Evolutionary conservation across 169 alveolate genomes (phyloP).

Genomic region (Babesia gibsoni): DNA sequence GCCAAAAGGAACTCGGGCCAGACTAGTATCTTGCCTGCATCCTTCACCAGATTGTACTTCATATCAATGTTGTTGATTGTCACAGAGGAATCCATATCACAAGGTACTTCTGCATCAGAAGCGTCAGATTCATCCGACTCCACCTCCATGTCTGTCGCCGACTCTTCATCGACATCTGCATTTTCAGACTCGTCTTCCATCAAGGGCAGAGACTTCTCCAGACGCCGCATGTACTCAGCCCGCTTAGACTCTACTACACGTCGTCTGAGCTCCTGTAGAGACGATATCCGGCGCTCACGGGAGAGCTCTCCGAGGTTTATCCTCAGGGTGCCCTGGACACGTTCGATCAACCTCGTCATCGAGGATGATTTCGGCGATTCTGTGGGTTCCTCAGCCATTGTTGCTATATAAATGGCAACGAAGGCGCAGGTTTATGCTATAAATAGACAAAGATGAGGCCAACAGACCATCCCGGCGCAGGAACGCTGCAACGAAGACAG

Average conservation of each 20-base stretch:
- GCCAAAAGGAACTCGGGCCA: constrained; percentile 56
- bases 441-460: neutral
- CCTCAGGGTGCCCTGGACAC: constrained; percentile 1
- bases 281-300: constrained; percentile 9
- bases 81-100: too few relatives aligned
- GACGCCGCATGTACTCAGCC: neutral
- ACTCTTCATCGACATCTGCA: neutral
- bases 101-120: too few relatives aligned
- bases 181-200: neutral
- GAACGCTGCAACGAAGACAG: neutral
- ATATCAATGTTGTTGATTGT: too few relatives aligned
- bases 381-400: neutral
- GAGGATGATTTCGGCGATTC: too few relatives aligned
- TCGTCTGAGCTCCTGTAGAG: constrained; percentile 8
- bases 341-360: constrained; percentile 5
- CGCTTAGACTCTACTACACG: constrained; percentile 12
- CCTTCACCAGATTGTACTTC: neutral
- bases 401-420: neutral
- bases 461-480: neutral
- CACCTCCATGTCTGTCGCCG: neutral
- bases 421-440: neutral
- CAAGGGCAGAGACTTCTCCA: neutral
- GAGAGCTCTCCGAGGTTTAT: neutral
- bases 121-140: neutral
- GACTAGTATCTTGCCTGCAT: constrained; percentile 6